These are phyloP conservation scores for Penicillium ochrochloron DNA, from an alignment of 495 filamentous ascomycete species.

Conservation along the genomic window DNA sequence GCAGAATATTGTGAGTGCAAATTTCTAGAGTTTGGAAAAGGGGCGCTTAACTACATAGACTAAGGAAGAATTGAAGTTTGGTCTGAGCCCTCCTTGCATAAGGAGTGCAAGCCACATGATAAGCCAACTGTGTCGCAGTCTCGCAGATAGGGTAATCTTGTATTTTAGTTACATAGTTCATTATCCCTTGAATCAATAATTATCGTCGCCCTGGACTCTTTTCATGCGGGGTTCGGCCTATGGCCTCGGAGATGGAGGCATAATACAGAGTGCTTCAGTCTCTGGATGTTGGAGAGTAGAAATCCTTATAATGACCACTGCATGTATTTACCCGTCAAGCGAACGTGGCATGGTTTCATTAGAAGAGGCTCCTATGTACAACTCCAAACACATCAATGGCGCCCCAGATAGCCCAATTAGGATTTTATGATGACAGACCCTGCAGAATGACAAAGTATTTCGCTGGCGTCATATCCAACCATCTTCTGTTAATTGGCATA, in stretches of 20 bases:
- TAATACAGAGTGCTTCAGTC: neutral
- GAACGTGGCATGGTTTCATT: neutral
- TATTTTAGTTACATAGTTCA: neutral
- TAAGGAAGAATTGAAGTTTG: neutral
- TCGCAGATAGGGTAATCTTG: neutral
- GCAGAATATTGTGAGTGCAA: neutral
- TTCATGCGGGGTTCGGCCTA: neutral
- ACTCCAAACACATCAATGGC: no score
- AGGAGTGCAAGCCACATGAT: neutral
- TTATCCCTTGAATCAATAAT: neutral
- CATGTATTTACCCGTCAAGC: neutral
- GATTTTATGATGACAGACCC: no score
- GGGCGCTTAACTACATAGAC: neutral
- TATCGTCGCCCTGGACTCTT: neutral
- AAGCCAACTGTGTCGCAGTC: neutral
- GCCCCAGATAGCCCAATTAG: no score
- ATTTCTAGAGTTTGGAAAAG: neutral
- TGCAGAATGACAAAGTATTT: no score
- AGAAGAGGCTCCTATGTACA: neutral
- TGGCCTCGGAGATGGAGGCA: neutral
- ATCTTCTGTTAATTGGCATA: no score
- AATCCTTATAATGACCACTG: neutral
- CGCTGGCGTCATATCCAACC: no score
- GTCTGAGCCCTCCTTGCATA: neutral
- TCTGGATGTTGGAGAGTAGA: neutral